Conservation (phyloP, 2,329 filamentous ascomycete genomes). For the Diaporthe longicolla region DNA sequence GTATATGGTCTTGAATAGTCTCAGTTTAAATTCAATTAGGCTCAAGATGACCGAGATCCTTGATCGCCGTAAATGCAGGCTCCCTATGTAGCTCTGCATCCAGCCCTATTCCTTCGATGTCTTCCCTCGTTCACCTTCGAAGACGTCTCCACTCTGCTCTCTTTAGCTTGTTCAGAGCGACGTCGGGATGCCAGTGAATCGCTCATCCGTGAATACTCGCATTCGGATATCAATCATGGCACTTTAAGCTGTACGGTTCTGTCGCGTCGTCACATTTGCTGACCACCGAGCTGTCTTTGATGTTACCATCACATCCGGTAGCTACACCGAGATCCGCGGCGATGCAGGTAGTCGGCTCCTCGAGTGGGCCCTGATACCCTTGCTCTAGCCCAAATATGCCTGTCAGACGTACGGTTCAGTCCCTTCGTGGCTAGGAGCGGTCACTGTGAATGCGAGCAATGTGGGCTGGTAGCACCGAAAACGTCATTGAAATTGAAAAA, state of each 20-base stretch:
- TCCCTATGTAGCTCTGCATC: background rate
- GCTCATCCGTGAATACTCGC: background rate
- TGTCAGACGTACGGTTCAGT: background rate
- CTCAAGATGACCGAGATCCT: no score
- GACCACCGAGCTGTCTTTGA: background rate
- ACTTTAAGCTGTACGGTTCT: background rate
- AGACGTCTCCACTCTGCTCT: background rate
- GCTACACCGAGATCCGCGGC: conserved; percentile 1
- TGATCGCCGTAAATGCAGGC: background rate
- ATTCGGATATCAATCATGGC: no score
- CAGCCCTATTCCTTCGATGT: rapidly evolving
- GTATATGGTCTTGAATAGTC: no score
- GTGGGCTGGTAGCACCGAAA: background rate
- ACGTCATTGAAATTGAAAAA: background rate
- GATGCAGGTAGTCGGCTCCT: conserved; percentile 1
- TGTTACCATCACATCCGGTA: background rate
- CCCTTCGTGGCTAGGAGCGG: background rate
- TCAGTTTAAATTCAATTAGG: no score
- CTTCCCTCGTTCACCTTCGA: background rate
- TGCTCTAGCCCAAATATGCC: no score
- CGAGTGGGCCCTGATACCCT: conserved; percentile 6
- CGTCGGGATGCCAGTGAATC: background rate
- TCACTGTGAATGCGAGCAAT: background rate
- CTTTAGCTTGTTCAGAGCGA: background rate
- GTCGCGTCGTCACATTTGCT: background rate